Evolutionary conservation across 805 yeast species (phyloP).

Genomic region (Candida sakaeoensis): DNA sequence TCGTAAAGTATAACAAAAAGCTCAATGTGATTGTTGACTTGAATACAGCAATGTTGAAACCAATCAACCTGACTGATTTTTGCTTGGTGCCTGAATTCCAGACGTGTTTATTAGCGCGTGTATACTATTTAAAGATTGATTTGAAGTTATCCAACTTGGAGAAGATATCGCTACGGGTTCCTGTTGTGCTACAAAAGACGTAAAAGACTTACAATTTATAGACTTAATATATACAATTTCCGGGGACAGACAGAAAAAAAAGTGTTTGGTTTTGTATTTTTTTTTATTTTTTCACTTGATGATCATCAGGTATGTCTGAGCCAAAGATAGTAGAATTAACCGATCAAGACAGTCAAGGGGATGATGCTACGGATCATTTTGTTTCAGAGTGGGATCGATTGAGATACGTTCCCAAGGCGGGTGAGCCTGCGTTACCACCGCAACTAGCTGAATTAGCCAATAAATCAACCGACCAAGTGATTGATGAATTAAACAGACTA

Average conservation of each 20-base stretch:
- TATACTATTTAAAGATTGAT: constrained; percentile 28
- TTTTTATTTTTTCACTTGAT: background rate
- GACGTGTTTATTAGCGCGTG: constrained; percentile 29
- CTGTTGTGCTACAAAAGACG: constrained; percentile 22
- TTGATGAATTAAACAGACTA: constrained; percentile 71
- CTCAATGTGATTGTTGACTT: constrained; percentile 25
- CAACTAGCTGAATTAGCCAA: constrained; percentile 63
- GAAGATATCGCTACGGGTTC: constrained; percentile 22
- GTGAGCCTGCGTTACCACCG: constrained; percentile 78
- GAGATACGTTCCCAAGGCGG: constrained; percentile 41
- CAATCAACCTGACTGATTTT: constrained; percentile 20
- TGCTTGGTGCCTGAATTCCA: constrained; percentile 39
- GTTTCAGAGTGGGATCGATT: constrained; percentile 41
- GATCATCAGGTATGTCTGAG: background rate
- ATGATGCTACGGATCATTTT: constrained; percentile 15
- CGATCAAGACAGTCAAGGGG: too few relatives aligned
- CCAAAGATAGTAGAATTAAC: constrained; percentile 4
- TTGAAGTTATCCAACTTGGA: constrained; percentile 24
- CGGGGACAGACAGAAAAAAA: too few relatives aligned
- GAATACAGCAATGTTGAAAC: constrained; percentile 17
- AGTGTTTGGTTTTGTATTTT: too few relatives aligned
- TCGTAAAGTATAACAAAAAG: constrained; percentile 17
- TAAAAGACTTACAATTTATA: background rate
- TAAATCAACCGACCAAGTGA: constrained; percentile 71
- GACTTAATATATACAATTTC: too few relatives aligned